These are phyloP conservation scores for Pilobolus umbonatus DNA, from an alignment of 192 early-diverging fungal species.

Conservation along the genomic window DNA sequence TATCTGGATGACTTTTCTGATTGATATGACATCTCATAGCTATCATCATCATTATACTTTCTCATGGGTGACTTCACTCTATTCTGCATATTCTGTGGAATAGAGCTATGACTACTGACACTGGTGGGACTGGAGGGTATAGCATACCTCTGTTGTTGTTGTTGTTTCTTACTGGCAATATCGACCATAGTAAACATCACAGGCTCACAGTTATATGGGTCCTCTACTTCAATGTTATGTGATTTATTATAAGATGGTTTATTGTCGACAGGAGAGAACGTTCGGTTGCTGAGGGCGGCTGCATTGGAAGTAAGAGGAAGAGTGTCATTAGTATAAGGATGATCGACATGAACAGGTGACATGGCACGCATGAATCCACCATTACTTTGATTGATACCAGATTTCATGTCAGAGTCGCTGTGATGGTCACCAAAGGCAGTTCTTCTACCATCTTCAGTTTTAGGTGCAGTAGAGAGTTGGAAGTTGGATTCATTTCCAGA, in stretches of 20 bases:
- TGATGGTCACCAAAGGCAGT: not conserved
- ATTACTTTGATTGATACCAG: not conserved
- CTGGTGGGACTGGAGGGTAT: slow-evolving; percentile 1
- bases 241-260: not conserved
- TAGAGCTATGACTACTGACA: not conserved
- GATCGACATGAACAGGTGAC: slow-evolving; percentile 16
- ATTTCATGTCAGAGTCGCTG: not conserved
- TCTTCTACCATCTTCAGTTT: not conserved
- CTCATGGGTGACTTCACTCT: not conserved
- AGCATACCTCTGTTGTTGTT: slow-evolving; percentile 1
- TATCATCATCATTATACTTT: not conserved
- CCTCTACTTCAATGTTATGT: not conserved
- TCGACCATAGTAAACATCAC: slow-evolving; percentile 16
- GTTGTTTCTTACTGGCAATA: not conserved
- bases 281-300: slow-evolving; percentile 1
- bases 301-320: slow-evolving; percentile 8
- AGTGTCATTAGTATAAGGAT: slow-evolving; percentile 14
- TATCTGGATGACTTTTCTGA: not conserved
- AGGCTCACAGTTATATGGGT: slow-evolving; percentile 11
- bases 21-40: slow-evolving; percentile 3
- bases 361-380: slow-evolving; percentile 17
- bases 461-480: not conserved
- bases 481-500: slow-evolving; percentile 3
- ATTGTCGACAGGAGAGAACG: slow-evolving; percentile 7
- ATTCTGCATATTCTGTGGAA: slow-evolving; percentile 3